A percentile compares a stretch with the other conserved stretches of the same genome.
phyloP scores from a whole-genome alignment of 2,329 filamentous ascomycete genomes.

The Kalaharituber pfeilii region DNA sequence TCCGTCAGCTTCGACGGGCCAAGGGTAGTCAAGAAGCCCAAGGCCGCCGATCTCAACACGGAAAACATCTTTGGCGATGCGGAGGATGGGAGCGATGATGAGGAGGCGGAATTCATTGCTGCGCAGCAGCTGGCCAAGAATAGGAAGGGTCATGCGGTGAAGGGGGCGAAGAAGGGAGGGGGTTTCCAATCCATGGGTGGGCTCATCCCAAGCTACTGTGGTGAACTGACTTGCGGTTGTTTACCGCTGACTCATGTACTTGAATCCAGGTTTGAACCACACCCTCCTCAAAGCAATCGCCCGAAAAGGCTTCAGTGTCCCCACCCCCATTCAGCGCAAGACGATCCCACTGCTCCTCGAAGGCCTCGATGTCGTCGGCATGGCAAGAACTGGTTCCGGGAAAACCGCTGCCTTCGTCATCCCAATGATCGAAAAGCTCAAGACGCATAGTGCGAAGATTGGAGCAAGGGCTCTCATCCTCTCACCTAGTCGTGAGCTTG shows the following conservation, averaged over 20 bases:
- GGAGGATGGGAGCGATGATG: conserved; percentile 39
- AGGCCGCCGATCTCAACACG: conserved; percentile 32
- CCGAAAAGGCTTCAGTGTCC: conserved; percentile 85
- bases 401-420: conserved; percentile 98
- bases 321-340: conserved; percentile 93
- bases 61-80: conserved; percentile 41
- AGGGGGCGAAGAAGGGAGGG: conserved; percentile 83
- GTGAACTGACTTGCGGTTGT: no score
- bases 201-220: conserved; percentile 12
- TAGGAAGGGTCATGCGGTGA: conserved; percentile 63
- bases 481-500: conserved; percentile 84
- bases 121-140: conserved; percentile 74
- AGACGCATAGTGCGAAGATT: conserved; percentile 65
- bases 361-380: conserved; percentile 89
- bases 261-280: conserved; percentile 31
- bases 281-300: conserved; percentile 75
- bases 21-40: neutral
- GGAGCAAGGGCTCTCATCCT: conserved; percentile 75
- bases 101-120: conserved; percentile 80
- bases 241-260: neutral
- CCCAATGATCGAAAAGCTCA: conserved; percentile 90
- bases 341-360: conserved; percentile 83
- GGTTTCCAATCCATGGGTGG: conserved; percentile 85
- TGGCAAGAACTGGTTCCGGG: conserved; percentile 96
- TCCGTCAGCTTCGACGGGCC: conserved; percentile 29